Percentiles rank a stretch among this genome's conserved stretches.
These are phyloP conservation scores for Rhypophila decipiens DNA, from an alignment of 495 filamentous ascomycete species.

Conservation along the genomic window DNA sequence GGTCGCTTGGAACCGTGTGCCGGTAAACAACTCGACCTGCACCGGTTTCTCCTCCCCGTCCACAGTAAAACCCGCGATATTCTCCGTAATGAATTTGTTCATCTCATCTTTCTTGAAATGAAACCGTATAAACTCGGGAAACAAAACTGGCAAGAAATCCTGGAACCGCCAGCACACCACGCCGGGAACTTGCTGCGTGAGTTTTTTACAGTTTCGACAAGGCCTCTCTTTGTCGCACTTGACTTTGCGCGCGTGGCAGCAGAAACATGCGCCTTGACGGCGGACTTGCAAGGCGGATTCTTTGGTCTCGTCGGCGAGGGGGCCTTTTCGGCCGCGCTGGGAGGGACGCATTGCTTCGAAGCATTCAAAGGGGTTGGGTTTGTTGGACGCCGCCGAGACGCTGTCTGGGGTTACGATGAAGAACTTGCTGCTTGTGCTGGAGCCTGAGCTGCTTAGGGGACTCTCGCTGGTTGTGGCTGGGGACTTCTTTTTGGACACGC, in stretches of 20 bases:
- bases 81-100: constrained; percentile 32
- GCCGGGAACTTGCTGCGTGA: constrained; percentile 35
- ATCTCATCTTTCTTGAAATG: constrained; percentile 42
- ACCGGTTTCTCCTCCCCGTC: constrained; percentile 28
- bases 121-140: constrained; percentile 40
- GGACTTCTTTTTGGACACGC: constrained; percentile 32
- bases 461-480: constrained; percentile 3
- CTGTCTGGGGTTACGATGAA: constrained; percentile 41
- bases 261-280: constrained; percentile 43
- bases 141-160: constrained; percentile 38
- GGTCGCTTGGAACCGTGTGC: constrained; percentile 29
- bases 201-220: constrained; percentile 43
- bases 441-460: constrained; percentile 3
- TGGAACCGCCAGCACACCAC: constrained; percentile 42
- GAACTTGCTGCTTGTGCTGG: constrained; percentile 31
- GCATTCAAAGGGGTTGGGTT: constrained; percentile 41
- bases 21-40: constrained; percentile 36
- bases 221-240: constrained; percentile 40
- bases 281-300: constrained; percentile 41
- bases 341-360: constrained; percentile 38
- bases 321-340: constrained; percentile 42
- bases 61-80: constrained; percentile 34
- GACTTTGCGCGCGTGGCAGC: constrained; percentile 43
- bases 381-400: constrained; percentile 35
- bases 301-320: constrained; percentile 39